Percentiles rank a stretch among this genome's conserved stretches.
Conservation (phyloP, 2,329 filamentous ascomycete genomes). For the Scopulariopsis brevicaulis region DNA sequence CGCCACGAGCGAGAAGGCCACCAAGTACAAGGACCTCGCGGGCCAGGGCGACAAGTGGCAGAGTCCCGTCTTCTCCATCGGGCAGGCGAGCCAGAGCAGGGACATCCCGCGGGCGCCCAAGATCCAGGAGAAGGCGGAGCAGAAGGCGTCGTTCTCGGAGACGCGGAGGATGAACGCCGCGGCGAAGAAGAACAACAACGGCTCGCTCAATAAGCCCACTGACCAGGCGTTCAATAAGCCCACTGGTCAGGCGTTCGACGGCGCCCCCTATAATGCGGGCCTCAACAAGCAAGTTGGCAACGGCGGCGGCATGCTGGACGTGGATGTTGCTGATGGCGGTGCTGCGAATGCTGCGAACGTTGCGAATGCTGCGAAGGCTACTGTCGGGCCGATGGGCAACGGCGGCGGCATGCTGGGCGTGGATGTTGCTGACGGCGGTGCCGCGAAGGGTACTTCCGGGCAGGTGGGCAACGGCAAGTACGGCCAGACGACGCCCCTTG, state of each 20-base stretch:
- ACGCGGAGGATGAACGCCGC: neutral
- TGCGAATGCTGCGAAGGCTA: neutral
- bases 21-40: slow-evolving; percentile 85
- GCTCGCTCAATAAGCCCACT: neutral
- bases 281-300: neutral
- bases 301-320: neutral
- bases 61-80: slow-evolving; percentile 85
- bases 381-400: neutral
- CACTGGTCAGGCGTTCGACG: neutral
- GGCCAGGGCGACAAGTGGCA: slow-evolving; percentile 88
- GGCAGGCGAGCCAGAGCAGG: slow-evolving; percentile 59
- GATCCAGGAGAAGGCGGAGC: slow-evolving; percentile 30
- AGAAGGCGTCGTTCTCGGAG: neutral
- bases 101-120: slow-evolving; percentile 54
- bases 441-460: neutral
- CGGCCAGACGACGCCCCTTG: neutral
- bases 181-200: neutral
- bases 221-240: too few species aligned
- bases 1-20: slow-evolving; percentile 55
- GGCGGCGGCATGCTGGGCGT: neutral
- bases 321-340: neutral
- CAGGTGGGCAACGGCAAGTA: neutral
- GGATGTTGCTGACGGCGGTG: neutral
- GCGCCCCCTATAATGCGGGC: neutral
- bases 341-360: neutral